Evolutionary conservation across 176 grass and related monocot species (phyloP).

Genomic region (Oryza meyeriana): DNA sequence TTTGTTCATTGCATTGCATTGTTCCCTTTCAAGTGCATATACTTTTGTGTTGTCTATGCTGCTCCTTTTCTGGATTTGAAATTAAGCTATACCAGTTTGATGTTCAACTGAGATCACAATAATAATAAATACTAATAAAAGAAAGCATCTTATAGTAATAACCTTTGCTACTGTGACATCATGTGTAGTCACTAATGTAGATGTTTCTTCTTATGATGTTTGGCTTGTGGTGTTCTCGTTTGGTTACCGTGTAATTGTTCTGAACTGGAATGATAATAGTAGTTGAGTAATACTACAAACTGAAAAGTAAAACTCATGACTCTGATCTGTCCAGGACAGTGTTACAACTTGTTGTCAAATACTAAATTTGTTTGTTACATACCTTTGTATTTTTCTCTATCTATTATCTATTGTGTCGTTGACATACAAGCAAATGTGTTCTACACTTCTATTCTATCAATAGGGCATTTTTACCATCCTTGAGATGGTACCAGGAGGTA

Average conservation of each 20-base stretch:
- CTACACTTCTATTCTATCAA: not conserved
- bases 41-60: not conserved
- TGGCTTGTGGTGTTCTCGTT: not conserved
- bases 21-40: constrained; percentile 16
- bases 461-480: too few species aligned
- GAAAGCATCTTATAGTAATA: not conserved
- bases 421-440: not conserved
- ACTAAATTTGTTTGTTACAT: not conserved
- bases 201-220: not conserved
- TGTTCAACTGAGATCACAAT: not conserved
- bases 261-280: not conserved
- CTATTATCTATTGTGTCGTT: not conserved
- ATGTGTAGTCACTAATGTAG: not conserved
- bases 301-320: not conserved
- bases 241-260: not conserved
- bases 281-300: not conserved
- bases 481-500: too few species aligned
- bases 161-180: not conserved
- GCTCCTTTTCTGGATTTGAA: constrained; percentile 9
- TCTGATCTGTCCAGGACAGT: not conserved
- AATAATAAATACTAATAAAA: not conserved
- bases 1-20: constrained; percentile 32
- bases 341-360: not conserved
- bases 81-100: not conserved
- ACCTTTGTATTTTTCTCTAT: not conserved